These are phyloP conservation scores for Paecilomyces niveus DNA, from an alignment of 2,329 filamentous ascomycete genomes.

Conservation along the genomic window DNA sequence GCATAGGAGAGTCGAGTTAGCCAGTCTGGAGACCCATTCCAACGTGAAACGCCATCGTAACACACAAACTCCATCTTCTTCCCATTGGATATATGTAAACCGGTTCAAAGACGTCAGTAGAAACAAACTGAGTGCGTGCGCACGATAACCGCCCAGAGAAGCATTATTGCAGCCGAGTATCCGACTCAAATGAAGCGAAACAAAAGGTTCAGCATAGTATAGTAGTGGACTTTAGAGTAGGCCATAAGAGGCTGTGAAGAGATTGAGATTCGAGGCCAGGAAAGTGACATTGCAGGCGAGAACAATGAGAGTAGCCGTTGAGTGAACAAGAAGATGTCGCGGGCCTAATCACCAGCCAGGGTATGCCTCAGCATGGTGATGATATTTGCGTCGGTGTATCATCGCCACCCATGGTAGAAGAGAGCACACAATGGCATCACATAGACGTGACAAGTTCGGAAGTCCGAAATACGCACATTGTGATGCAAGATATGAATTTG, in stretches of 20 bases:
- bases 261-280: neutral
- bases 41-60: neutral
- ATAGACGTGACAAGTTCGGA: neutral
- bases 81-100: constrained; percentile 17
- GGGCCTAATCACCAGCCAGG: neutral
- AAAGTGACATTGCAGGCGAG: neutral
- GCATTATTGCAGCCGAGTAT: constrained; percentile 3
- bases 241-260: neutral
- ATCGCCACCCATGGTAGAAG: neutral
- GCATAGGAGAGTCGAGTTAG: neutral
- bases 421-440: neutral
- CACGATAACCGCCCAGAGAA: constrained; percentile 8
- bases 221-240: neutral
- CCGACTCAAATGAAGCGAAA: neutral
- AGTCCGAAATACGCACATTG: neutral
- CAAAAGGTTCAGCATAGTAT: neutral
- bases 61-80: constrained; percentile 13
- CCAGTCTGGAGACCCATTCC: neutral
- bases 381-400: neutral
- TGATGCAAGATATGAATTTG: neutral
- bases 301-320: neutral
- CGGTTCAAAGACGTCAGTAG: constrained; percentile 1
- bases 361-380: neutral
- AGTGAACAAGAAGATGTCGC: neutral
- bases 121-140: neutral